These are phyloP conservation scores for Metschnikowia lunata DNA, from an alignment of 805 yeast species.

Conservation along the genomic window DNA sequence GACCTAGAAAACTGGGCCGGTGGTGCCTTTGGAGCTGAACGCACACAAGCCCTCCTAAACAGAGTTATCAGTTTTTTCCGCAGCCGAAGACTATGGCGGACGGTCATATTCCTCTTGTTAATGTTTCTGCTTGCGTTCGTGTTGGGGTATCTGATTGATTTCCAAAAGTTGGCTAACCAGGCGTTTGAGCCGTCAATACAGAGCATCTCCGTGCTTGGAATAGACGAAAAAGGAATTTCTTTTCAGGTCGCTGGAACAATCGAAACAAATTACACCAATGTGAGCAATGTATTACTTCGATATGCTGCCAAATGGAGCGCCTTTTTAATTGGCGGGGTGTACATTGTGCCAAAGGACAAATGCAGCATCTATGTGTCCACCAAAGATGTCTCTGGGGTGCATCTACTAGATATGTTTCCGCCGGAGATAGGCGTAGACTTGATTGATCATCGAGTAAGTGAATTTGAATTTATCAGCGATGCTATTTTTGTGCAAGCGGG, in stretches of 20 bases:
- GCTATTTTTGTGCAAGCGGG: slow-evolving; percentile 19
- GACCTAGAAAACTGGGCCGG: slow-evolving; percentile 11
- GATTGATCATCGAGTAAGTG: slow-evolving; percentile 18
- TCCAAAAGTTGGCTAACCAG: slow-evolving; percentile 14
- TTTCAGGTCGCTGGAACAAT: slow-evolving; percentile 26
- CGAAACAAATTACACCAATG: slow-evolving; percentile 24
- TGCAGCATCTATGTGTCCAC: slow-evolving; percentile 20
- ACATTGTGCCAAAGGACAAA: slow-evolving; percentile 18
- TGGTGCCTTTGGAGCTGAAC: slow-evolving; percentile 1
- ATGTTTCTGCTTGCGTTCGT: slow-evolving; percentile 2
- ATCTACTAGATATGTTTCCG: slow-evolving; percentile 23
- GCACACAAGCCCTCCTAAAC: background rate
- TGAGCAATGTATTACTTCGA: slow-evolving; percentile 21
- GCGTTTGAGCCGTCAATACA: slow-evolving; percentile 23
- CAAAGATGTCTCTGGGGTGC: slow-evolving; percentile 12
- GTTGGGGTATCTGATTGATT: slow-evolving; percentile 2
- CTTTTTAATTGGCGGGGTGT: slow-evolving; percentile 21
- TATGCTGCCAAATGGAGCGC: slow-evolving; percentile 20
- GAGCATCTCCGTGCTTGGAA: slow-evolving; percentile 19
- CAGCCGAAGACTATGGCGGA: slow-evolving; percentile 1
- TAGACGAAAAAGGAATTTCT: slow-evolving; percentile 24
- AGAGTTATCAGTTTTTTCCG: background rate
- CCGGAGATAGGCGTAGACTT: slow-evolving; percentile 24
- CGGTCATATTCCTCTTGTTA: slow-evolving; percentile 1
- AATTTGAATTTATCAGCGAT: slow-evolving; percentile 23